phyloP scores from a whole-genome alignment of 2,329 filamentous ascomycete genomes.

The Westerdykella aurantiaca region DNA sequence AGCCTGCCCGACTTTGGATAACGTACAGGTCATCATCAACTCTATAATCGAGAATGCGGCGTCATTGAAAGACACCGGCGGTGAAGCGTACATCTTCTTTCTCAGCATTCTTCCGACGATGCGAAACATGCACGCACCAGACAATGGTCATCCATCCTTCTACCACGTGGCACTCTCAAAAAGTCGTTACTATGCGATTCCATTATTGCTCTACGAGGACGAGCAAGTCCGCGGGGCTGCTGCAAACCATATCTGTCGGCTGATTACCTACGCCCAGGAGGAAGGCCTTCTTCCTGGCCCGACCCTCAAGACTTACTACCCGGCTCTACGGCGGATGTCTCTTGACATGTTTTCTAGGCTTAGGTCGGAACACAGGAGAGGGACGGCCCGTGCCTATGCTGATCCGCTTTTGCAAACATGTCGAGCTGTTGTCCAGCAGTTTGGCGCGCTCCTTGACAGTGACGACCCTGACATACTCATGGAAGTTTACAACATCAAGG shows the following conservation, averaged over 20 bases:
- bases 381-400: conserved; percentile 19
- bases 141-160: conserved; percentile 12
- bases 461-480: conserved; percentile 14
- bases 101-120: conserved; percentile 19
- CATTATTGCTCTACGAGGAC: conserved; percentile 26
- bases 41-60: conserved; percentile 15
- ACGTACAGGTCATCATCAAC: conserved; percentile 17
- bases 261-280: conserved; percentile 15
- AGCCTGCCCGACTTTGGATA: conserved; percentile 9
- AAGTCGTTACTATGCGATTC: conserved; percentile 13
- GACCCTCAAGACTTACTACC: conserved; percentile 18
- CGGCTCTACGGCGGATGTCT: conserved; percentile 12
- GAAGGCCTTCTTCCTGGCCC: conserved; percentile 12
- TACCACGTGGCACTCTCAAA: conserved; percentile 16
- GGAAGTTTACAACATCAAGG: conserved; percentile 8
- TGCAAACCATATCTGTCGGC: conserved; percentile 14
- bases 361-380: conserved; percentile 18
- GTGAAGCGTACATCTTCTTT: conserved; percentile 23
- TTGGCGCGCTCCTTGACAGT: conserved; percentile 15
- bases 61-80: conserved; percentile 16
- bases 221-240: conserved; percentile 24
- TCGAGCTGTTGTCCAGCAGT: conserved; percentile 13
- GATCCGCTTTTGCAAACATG: conserved; percentile 20
- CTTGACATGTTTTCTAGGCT: conserved; percentile 19
- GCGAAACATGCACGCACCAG: conserved; percentile 18